These are phyloP conservation scores for Coemansia reversa DNA, from an alignment of 192 early-diverging fungal genomes.

Conservation along the genomic window DNA sequence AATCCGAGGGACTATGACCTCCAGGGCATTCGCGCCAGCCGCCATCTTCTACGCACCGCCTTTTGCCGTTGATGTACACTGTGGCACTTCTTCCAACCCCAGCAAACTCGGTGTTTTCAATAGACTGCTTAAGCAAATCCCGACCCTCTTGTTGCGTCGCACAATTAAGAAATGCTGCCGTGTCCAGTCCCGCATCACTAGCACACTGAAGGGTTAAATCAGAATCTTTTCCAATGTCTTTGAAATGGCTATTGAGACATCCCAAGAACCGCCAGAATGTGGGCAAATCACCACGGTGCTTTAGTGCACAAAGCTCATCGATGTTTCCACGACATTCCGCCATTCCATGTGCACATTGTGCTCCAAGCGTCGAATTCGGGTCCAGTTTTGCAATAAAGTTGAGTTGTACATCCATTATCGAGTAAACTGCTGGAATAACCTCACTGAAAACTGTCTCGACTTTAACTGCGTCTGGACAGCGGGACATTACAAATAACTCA, in stretches of 20 bases:
- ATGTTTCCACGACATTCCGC: slow-evolving; percentile 56
- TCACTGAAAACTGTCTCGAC: slow-evolving; percentile 52
- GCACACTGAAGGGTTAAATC: slow-evolving; percentile 38
- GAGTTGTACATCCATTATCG: slow-evolving; percentile 51
- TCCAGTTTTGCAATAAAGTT: slow-evolving; percentile 54
- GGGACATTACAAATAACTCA: slow-evolving; percentile 73
- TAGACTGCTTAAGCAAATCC: slow-evolving; percentile 53
- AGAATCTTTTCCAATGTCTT: slow-evolving; percentile 24
- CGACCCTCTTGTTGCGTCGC: slow-evolving; percentile 38
- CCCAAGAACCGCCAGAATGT: slow-evolving; percentile 44
- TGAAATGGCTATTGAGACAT: slow-evolving; percentile 32
- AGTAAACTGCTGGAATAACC: slow-evolving; percentile 39
- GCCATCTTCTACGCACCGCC: slow-evolving; percentile 63
- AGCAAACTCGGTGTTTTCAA: slow-evolving; percentile 48
- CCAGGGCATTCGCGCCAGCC: slow-evolving; percentile 52
- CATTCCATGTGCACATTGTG: slow-evolving; percentile 56
- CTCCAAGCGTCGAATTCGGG: slow-evolving; percentile 29
- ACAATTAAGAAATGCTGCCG: slow-evolving; percentile 49
- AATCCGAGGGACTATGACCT: slow-evolving; percentile 33
- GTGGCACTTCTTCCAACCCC: slow-evolving; percentile 61
- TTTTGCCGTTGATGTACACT: slow-evolving; percentile 59
- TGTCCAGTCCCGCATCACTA: slow-evolving; percentile 42
- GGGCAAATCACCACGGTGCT: slow-evolving; percentile 27
- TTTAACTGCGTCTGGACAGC: slow-evolving; percentile 63
- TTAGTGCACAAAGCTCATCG: slow-evolving; percentile 47